phyloP scores from a whole-genome alignment of 176 grass and related monocot species.

The Aechmea fasciata region DNA sequence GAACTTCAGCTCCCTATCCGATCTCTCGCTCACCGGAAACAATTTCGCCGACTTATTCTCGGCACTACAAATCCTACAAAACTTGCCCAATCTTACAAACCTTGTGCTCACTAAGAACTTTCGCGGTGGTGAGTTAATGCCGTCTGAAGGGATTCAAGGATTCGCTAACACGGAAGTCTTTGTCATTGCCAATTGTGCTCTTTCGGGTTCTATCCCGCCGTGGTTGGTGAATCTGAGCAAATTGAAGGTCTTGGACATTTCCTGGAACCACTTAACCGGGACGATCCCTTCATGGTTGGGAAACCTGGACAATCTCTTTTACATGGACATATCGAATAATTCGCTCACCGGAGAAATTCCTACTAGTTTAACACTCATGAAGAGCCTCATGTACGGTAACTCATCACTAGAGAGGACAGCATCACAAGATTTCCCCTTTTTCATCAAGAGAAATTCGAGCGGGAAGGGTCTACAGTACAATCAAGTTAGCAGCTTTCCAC shows the following conservation, averaged over 20 bases:
- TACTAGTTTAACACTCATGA: slow-evolving; percentile 48
- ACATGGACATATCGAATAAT: slow-evolving; percentile 85
- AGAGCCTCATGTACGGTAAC: slow-evolving; percentile 31
- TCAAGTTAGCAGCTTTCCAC: slow-evolving; percentile 74
- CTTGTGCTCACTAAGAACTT: slow-evolving; percentile 92
- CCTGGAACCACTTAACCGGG: slow-evolving; percentile 75
- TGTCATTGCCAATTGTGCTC: slow-evolving; percentile 79
- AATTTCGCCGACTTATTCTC: slow-evolving; percentile 42
- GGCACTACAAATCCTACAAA: slow-evolving; percentile 67
- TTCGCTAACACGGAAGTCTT: slow-evolving; percentile 65
- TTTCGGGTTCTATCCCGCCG: slow-evolving; percentile 40
- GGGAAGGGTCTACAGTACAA: slow-evolving; percentile 71
- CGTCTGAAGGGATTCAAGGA: slow-evolving; percentile 46
- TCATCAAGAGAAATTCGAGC: slow-evolving; percentile 59
- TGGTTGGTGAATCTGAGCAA: slow-evolving; percentile 44
- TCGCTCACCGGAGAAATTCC: slow-evolving; percentile 65
- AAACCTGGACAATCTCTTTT: slow-evolving; percentile 59
- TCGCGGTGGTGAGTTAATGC: slow-evolving; percentile 50
- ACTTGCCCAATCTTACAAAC: slow-evolving; percentile 46
- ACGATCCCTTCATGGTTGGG: slow-evolving; percentile 53
- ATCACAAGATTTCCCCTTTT: slow-evolving; percentile 47
- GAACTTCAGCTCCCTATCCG: slow-evolving; percentile 43
- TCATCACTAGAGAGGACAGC: slow-evolving; percentile 17
- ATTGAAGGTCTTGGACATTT: slow-evolving; percentile 78
- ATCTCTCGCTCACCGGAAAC: slow-evolving; percentile 76